phyloP scores from a whole-genome alignment of 176 grass and related monocot species.

The Poa annua region DNA sequence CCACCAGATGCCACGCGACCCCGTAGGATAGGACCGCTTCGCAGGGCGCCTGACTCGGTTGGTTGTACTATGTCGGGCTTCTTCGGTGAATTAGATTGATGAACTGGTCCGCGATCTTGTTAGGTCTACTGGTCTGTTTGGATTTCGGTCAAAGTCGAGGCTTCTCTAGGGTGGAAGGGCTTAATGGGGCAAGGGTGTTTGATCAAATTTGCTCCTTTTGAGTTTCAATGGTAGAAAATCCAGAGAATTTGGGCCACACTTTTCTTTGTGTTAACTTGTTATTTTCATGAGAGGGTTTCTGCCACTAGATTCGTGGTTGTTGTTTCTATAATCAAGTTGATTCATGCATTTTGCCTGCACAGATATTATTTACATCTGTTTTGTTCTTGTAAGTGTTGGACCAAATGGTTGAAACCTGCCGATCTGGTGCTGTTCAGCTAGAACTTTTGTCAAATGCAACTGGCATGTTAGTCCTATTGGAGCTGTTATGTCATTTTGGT shows the following conservation, averaged over 20 bases:
- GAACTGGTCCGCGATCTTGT: not conserved
- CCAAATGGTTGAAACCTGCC: not conserved
- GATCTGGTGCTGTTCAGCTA: not conserved
- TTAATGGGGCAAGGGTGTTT: not conserved
- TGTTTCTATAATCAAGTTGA: not conserved
- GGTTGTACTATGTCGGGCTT: not conserved
- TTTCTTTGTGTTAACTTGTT: not conserved
- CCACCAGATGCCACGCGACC: not conserved
- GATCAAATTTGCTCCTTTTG: not conserved
- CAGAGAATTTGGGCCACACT: not conserved
- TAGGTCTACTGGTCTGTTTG: constrained; percentile 19
- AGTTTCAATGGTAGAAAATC: not conserved
- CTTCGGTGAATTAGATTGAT: not conserved
- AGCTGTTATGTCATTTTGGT: constrained; percentile 6
- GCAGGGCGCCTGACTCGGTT: not conserved
- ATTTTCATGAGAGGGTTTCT: not conserved
- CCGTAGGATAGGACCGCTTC: not conserved
- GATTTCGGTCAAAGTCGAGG: not conserved
- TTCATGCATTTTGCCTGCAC: not conserved
- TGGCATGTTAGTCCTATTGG: not conserved
- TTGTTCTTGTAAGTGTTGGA: not conserved
- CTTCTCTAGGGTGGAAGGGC: not conserved
- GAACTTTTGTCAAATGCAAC: not conserved
- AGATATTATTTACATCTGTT: not conserved
- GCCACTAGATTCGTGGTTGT: not conserved